phyloP scores from a whole-genome alignment of 129 eudicot genomes.

The Flaveria trinervia region DNA sequence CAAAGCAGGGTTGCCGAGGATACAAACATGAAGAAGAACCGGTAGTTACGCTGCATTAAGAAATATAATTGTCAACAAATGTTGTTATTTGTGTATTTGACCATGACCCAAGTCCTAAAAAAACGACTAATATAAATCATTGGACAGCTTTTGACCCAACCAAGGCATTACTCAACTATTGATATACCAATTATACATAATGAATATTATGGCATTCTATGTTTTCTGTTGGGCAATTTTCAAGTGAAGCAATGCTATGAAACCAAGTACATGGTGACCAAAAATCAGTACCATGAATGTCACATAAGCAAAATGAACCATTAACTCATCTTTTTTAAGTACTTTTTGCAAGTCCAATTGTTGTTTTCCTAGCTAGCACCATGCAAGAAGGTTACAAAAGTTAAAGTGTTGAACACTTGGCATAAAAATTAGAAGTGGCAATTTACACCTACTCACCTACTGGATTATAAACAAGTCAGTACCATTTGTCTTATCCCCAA shows the following conservation, averaged over 20 bases:
- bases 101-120: background rate
- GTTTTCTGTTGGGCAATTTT: too few species aligned
- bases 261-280: conserved; percentile 7
- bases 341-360: background rate
- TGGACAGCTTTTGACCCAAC: conserved; percentile 2
- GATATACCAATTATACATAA: background rate
- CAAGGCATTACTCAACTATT: background rate
- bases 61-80: conserved; percentile 15
- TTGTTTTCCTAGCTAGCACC: background rate
- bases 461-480: background rate
- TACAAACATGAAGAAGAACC: conserved; percentile 82
- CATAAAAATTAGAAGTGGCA: background rate
- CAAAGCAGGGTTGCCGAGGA: conserved; percentile 66
- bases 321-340: background rate
- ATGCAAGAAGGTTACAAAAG: background rate
- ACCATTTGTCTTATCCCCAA: background rate
- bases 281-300: background rate
- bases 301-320: too few species aligned
- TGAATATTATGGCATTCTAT: too few species aligned
- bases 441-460: background rate
- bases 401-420: background rate
- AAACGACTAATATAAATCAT: background rate
- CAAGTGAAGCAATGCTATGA: conserved; percentile 4
- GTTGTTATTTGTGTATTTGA: background rate
- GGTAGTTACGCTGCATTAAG: conserved; percentile 79